phyloP scores from a whole-genome alignment of 75 land plant genomes.

The Azolla pinnata region DNA sequence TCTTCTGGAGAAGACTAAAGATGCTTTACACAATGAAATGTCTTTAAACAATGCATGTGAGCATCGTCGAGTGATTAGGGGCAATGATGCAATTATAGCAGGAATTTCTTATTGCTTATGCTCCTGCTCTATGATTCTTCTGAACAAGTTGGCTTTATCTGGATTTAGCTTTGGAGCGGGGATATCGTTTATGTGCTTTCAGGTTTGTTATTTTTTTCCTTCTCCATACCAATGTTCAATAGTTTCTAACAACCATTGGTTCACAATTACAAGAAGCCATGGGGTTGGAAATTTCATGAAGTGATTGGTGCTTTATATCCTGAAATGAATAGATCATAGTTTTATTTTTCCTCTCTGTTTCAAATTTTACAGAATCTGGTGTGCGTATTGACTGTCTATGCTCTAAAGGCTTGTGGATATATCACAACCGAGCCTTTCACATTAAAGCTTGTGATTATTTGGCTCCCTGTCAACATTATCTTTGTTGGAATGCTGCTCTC shows the following conservation, averaged over 20 bases:
- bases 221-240: no score
- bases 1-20: no score
- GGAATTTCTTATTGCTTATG: slow-evolving; percentile 83
- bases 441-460: slow-evolving; percentile 59
- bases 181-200: slow-evolving; percentile 79
- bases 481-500: slow-evolving; percentile 93
- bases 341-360: neutral
- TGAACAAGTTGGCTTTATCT: slow-evolving; percentile 71
- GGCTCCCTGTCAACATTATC: slow-evolving; percentile 85
- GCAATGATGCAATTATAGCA: slow-evolving; percentile 73
- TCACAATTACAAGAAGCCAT: no score
- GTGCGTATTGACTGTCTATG: slow-evolving; percentile 35
- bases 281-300: no score
- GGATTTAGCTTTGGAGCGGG: slow-evolving; percentile 73
- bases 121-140: slow-evolving; percentile 86
- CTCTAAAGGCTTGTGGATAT: slow-evolving; percentile 31
- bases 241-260: no score
- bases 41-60: no score
- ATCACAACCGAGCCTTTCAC: slow-evolving; percentile 58
- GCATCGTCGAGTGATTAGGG: no score
- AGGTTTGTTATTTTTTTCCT: no score
- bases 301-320: neutral
- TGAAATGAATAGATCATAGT: neutral
- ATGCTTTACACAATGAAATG: no score
- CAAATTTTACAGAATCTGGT: slow-evolving; percentile 49